Base-by-base conservation (phyloP, 768 basidiomycete species). In the Boletus subparvulus region DNA sequence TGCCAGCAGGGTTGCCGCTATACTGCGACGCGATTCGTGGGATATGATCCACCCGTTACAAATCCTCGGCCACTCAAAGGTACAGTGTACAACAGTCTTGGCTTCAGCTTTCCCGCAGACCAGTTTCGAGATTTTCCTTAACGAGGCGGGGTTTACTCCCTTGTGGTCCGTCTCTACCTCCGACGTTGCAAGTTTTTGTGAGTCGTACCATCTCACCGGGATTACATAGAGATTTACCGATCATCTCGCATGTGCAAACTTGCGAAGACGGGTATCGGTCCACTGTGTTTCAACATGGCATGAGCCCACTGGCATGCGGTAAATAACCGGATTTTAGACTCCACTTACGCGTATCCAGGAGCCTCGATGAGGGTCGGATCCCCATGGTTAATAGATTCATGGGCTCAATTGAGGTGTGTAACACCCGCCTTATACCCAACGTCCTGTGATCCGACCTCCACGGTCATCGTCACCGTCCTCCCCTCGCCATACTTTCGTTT, bases 371-470 rank as follows among this genome's bases (percentile, higher is more conserved):
- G 73, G 14, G 92, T 77, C 5, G 83, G 65, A 68, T 94, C 90
- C 9, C 90, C 92, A 2, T 81, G 83, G 65, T 90, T 83, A 11
- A 93, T 70, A 35, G 93, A 30, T 37, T 9, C 5, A 28, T 9
- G n/a, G 39, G 17, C 21, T 35, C 41, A 40, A 40, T 24, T 13
- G 35, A 24, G 30, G 49, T 39, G 24, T 19, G 35, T 50, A 9
- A 48, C 7, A 55, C 49, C 24, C 14, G 43, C 91, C 82, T 94
- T 95, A 74, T 80, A 86, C 46, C 93, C 81, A 61, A 90, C 66
- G 75, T 94, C 92, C 72, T 94, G 92, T 40, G 87, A 88, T 24
- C 92, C 91, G 37, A 79, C 76, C 0, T 90, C 90, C 13, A 94
- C 75, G 3, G 26, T 28, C 26, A 28, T 28, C 43, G 81, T 83